A percentile compares a stretch with the other conserved stretches of the same genome.
phyloP scores from a whole-genome alignment of 1,284 basidiomycete genomes.

The Trichosporon inkin region DNA sequence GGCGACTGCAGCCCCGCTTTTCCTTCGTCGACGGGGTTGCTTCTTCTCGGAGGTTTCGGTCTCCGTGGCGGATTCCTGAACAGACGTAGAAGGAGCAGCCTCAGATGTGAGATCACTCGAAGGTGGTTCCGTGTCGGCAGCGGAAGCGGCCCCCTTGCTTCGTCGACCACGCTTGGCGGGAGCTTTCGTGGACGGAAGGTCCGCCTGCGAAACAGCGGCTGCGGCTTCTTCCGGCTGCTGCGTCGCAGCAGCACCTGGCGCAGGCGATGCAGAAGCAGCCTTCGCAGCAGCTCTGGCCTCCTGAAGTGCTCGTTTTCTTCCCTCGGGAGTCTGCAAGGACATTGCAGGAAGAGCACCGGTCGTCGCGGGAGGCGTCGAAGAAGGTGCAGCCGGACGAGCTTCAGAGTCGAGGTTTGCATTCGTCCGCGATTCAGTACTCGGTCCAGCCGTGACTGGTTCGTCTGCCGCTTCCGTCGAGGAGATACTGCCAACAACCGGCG shows the following conservation, averaged over 20 bases:
- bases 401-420: no score
- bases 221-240: neutral
- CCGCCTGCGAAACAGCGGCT: neutral
- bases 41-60: neutral
- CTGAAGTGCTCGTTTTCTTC: no score
- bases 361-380: no score
- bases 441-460: neutral
- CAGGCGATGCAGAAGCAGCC: neutral
- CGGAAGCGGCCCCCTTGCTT: no score
- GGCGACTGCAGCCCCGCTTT: neutral
- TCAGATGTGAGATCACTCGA: neutral
- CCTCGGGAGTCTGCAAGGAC: no score
- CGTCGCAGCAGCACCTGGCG: neutral
- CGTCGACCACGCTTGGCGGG: neutral
- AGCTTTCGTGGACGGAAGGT: neutral
- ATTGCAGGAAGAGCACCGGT: no score
- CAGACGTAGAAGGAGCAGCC: neutral
- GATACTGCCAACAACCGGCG: conserved; percentile 4
- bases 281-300: no score
- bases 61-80: neutral
- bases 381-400: no score
- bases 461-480: neutral
- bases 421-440: neutral
- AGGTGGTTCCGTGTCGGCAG: no score
- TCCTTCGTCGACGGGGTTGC: neutral